phyloP scores from a whole-genome alignment of 352 stramenopile species.

The Phytophthora fragariaefolia region DNA sequence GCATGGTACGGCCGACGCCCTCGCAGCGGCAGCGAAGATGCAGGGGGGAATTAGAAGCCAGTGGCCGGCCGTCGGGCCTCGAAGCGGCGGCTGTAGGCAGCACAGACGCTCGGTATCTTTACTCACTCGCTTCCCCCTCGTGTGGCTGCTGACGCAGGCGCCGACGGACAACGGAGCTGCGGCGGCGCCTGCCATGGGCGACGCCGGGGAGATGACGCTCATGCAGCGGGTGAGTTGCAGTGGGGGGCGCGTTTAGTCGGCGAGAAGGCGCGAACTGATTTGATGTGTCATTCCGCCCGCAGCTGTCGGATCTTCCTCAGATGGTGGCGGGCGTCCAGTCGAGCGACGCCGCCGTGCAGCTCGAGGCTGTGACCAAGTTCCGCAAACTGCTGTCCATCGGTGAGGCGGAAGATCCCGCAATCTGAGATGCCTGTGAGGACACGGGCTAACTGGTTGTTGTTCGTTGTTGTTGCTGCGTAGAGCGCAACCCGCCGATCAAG shows the following conservation, averaged over 20 bases:
- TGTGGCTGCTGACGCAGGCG: constrained; percentile 30
- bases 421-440: neutral
- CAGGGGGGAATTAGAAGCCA: neutral
- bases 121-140: constrained; percentile 8
- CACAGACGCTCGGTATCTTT: constrained; percentile 12
- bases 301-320: constrained; percentile 94
- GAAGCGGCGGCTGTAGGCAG: neutral
- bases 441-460: constrained; percentile 12
- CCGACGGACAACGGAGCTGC: constrained; percentile 23
- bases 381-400: constrained; percentile 98
- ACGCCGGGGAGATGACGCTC: constrained; percentile 60
- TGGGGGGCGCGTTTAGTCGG: neutral
- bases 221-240: constrained; percentile 50
- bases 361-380: constrained; percentile 98
- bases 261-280: constrained; percentile 21
- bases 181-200: constrained; percentile 34
- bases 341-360: constrained; percentile 90
- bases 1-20: constrained; percentile 53
- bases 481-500: constrained; percentile 99
- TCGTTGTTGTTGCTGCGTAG: constrained; percentile 36
- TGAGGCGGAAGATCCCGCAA: constrained; percentile 36
- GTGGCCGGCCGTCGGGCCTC: neutral
- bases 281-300: constrained; percentile 21
- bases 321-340: constrained; percentile 95
- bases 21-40: neutral